These are phyloP conservation scores for Babesia divergens DNA, from an alignment of 169 alveolate genomes.

Conservation along the genomic window DNA sequence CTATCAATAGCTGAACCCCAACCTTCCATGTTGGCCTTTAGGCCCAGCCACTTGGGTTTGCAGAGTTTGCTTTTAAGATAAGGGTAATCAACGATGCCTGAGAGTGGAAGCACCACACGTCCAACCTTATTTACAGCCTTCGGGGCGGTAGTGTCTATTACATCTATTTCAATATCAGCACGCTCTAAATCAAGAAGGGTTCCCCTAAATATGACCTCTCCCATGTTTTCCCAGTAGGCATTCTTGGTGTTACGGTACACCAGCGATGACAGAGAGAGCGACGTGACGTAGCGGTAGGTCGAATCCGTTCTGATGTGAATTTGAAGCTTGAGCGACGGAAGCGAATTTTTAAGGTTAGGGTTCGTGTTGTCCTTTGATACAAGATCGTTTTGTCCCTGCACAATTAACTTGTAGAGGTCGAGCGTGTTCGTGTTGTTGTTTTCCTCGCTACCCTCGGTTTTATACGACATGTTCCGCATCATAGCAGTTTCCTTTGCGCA, in stretches of 20 bases:
- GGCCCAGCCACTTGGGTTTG: constrained; percentile 65
- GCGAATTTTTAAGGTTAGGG: neutral
- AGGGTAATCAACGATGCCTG: constrained; percentile 73
- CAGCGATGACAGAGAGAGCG: constrained; percentile 27
- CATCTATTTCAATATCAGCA: constrained; percentile 71
- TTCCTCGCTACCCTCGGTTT: neutral
- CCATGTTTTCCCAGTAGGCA: constrained; percentile 79
- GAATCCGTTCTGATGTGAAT: constrained; percentile 31
- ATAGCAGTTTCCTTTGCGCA: neutral
- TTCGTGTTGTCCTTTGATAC: neutral
- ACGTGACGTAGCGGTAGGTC: constrained; percentile 10
- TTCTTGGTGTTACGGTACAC: constrained; percentile 24
- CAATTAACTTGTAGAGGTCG: constrained; percentile 9
- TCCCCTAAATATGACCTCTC: constrained; percentile 78
- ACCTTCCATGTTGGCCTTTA: constrained; percentile 70
- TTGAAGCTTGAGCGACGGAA: constrained; percentile 43
- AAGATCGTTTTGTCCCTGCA: constrained; percentile 5
- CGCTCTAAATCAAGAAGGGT: constrained; percentile 76
- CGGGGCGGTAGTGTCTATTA: constrained; percentile 72
- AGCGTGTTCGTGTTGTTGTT: neutral
- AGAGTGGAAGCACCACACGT: constrained; percentile 60
- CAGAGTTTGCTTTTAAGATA: constrained; percentile 50
- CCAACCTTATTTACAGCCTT: constrained; percentile 65
- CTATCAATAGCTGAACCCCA: constrained; percentile 66
- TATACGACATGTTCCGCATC: neutral